Evolutionary conservation across 1,284 basidiomycete genomes (phyloP).

Genomic region (Trametes sp.): DNA sequence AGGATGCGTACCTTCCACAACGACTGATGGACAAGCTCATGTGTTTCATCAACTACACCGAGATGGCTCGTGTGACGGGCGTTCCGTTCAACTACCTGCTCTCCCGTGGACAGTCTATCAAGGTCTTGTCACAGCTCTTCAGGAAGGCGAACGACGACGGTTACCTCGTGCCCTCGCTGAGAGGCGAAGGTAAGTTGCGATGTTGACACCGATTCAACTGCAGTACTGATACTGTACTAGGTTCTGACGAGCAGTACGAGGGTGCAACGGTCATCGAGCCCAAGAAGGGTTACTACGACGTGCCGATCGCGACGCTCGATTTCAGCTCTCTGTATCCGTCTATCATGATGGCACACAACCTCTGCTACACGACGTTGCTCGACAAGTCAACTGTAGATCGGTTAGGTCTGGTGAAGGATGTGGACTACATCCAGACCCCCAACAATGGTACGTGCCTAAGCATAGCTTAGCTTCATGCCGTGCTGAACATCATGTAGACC

Average conservation of each 20-base stretch:
- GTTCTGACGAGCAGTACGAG: constrained; percentile 94
- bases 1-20: constrained; percentile 98
- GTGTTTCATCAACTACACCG: constrained; percentile 97
- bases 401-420: constrained; percentile 78
- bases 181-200: constrained; percentile 72
- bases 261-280: constrained; percentile 98
- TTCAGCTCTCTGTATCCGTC: constrained; percentile 98
- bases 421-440: constrained; percentile 91
- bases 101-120: constrained; percentile 94
- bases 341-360: constrained; percentile 99
- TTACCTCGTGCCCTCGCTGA: constrained; percentile 85
- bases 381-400: constrained; percentile 82
- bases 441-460: constrained; percentile 77
- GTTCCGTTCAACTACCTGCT: constrained; percentile 97
- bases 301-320: constrained; percentile 95
- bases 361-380: constrained; percentile 94
- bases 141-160: constrained; percentile 89
- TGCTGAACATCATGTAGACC: constrained; percentile 59
- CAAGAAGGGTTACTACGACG: constrained; percentile 91
- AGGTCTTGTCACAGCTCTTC: constrained; percentile 93
- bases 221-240: constrained; percentile 45
- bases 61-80: constrained; percentile 96
- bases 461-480: background rate
- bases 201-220: too few relatives aligned
- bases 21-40: constrained; percentile 94